Evolutionary conservation across 2,329 filamentous ascomycete genomes (phyloP).

Genomic region (Aspergillus ruber): DNA sequence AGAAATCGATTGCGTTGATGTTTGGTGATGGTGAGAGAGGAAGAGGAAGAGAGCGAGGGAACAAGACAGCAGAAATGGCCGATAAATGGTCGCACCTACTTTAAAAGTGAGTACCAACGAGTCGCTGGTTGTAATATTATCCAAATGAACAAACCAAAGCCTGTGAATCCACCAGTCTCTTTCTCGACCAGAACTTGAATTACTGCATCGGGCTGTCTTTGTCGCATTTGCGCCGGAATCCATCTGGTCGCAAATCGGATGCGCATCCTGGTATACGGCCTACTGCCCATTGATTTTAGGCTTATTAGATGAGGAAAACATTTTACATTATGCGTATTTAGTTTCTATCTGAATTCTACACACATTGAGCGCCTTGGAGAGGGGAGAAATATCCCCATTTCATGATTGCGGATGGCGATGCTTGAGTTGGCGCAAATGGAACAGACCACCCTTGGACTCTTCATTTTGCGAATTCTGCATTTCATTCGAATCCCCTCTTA

Average conservation of each 20-base stretch:
- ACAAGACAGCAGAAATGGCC: conserved; percentile 11
- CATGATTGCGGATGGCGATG: neutral
- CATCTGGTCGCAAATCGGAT: conserved; percentile 2
- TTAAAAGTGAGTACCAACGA: no score
- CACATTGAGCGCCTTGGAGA: no score
- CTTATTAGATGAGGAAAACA: no score
- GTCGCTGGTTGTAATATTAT: neutral
- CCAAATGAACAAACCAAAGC: neutral
- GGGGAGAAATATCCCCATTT: no score
- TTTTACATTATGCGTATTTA: no score
- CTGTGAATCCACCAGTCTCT: neutral
- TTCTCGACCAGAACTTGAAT: neutral
- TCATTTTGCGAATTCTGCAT: no score
- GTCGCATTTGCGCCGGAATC: conserved; percentile 4
- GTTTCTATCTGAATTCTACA: no score
- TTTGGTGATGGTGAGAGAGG: conserved; percentile 8
- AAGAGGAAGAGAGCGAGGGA: conserved; percentile 6
- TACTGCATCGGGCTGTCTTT: neutral
- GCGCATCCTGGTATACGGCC: neutral
- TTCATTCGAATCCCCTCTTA: neutral
- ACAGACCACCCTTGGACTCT: conserved; percentile 7
- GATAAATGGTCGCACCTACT: conserved; percentile 7
- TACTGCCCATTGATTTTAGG: no score
- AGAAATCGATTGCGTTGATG: neutral
- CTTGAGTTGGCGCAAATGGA: conserved; percentile 10